Evolutionary conservation across 2,329 filamentous ascomycete genomes (phyloP).

Genomic region (Exophiala sp.): DNA sequence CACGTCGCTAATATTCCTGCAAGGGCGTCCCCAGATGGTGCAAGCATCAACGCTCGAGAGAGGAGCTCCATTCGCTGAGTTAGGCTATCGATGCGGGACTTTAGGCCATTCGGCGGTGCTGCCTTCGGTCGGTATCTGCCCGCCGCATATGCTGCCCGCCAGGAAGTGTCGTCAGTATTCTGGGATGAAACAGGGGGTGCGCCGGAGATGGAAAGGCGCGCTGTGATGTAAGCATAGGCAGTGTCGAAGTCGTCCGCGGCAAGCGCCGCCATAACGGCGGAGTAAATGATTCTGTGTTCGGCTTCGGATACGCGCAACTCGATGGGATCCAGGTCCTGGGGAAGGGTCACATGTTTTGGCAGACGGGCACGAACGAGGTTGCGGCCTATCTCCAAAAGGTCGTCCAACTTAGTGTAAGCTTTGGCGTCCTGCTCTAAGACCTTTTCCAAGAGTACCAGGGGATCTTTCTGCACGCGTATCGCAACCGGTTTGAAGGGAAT

Average conservation of each 20-base stretch:
- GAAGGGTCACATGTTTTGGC: slow-evolving; percentile 12
- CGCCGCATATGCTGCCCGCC: slow-evolving; percentile 59
- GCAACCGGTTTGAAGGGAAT: slow-evolving; percentile 62
- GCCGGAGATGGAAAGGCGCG: slow-evolving; percentile 43
- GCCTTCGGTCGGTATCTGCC: slow-evolving; percentile 48
- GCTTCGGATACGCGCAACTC: slow-evolving; percentile 32
- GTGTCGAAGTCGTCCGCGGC: slow-evolving; percentile 49
- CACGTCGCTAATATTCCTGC: slow-evolving; percentile 58
- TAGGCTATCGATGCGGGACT: slow-evolving; percentile 48
- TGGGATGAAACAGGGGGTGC: slow-evolving; percentile 23
- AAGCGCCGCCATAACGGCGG: slow-evolving; percentile 43
- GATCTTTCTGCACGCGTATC: slow-evolving; percentile 58
- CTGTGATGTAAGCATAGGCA: slow-evolving; percentile 61
- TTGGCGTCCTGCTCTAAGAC: slow-evolving; percentile 56
- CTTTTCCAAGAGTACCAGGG: slow-evolving; percentile 53
- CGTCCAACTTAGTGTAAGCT: slow-evolving; percentile 59
- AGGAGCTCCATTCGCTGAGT: slow-evolving; percentile 61
- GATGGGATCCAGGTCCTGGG: slow-evolving; percentile 16
- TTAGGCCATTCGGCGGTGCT: slow-evolving; percentile 32
- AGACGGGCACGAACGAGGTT: slow-evolving; percentile 50
- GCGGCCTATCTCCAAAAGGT: slow-evolving; percentile 55
- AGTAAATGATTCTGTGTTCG: slow-evolving; percentile 43
- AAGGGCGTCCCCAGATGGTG: slow-evolving; percentile 50
- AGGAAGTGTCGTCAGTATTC: slow-evolving; percentile 53
- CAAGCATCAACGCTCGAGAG: slow-evolving; percentile 55